phyloP scores from a whole-genome alignment of 1,284 basidiomycete species.

The Austroboletus rostrupii region DNA sequence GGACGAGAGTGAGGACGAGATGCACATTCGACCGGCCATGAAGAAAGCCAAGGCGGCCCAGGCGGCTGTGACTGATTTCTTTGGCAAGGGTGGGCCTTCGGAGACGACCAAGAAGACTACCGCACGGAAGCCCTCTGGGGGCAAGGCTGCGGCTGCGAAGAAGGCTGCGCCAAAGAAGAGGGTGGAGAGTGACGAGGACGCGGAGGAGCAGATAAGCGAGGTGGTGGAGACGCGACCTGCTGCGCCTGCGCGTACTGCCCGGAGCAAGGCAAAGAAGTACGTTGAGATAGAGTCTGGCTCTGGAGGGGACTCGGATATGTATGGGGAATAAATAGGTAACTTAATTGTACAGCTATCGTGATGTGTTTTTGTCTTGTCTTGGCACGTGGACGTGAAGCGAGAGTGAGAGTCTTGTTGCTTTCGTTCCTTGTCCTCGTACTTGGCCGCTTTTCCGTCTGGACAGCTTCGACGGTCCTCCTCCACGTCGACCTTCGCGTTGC shows the following conservation, averaged over 20 bases:
- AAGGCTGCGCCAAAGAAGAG: conserved; percentile 37
- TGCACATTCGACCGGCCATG: conserved; percentile 39
- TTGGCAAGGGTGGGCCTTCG: conserved; percentile 44
- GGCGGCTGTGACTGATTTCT: conserved; percentile 55
- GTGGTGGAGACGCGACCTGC: conserved; percentile 17
- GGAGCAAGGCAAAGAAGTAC: conserved; percentile 45
- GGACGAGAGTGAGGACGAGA: conserved; percentile 43
- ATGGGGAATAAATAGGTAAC: conserved; percentile 15
- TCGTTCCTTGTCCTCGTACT: background rate
- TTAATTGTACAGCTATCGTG: background rate
- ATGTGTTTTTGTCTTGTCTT: background rate
- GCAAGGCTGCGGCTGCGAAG: conserved; percentile 41
- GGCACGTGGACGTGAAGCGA: conserved; percentile 17
- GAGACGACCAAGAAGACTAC: conserved; percentile 34
- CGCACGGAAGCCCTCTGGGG: conserved; percentile 49
- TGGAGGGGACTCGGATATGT: conserved; percentile 13
- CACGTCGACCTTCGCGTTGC: conserved; percentile 6
- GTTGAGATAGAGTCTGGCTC: conserved; percentile 49
- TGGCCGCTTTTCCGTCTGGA: conserved; percentile 2
- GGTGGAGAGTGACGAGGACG: conserved; percentile 33
- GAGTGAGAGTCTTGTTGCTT: background rate
- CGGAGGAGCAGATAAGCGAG: conserved; percentile 22
- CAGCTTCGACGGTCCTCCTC: background rate
- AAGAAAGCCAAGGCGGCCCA: conserved; percentile 50
- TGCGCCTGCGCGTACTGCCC: conserved; percentile 34